phyloP scores from a whole-genome alignment of 164 flowering plant species.

The Piper longum region DNA sequence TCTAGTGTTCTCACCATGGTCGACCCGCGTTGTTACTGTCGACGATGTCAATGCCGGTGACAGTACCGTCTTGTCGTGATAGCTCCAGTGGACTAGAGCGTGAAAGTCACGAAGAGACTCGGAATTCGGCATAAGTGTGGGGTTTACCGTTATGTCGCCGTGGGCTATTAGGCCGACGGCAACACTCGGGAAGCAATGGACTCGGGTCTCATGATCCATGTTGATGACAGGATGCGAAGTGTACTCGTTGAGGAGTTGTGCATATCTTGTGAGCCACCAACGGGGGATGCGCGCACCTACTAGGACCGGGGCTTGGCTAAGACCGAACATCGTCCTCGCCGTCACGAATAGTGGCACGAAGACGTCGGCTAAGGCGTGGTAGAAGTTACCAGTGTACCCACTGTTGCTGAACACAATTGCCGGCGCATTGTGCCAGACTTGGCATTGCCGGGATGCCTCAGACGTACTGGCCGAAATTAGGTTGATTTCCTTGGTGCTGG shows the following conservation, averaged over 20 bases:
- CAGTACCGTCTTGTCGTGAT: too few species aligned
- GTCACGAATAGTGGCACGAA: conserved; percentile 40
- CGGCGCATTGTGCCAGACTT: conserved; percentile 17
- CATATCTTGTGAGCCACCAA: conserved; percentile 48
- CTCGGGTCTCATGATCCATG: conserved; percentile 18
- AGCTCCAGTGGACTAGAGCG: background rate
- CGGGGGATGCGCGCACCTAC: conserved; percentile 18
- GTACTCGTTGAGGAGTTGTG: conserved; percentile 19
- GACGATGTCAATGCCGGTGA: too few species aligned
- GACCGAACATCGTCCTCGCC: conserved; percentile 11
- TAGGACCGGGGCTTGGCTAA: conserved; percentile 13
- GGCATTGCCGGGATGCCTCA: conserved; percentile 12
- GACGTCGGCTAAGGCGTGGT: conserved; percentile 33
- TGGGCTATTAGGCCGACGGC: conserved; percentile 7
- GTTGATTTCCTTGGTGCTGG: conserved; percentile 27
- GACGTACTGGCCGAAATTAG: conserved; percentile 10
- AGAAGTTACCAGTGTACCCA: conserved; percentile 33
- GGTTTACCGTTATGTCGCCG: conserved; percentile 1
- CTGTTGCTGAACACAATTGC: conserved; percentile 27
- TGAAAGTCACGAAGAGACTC: conserved; percentile 5
- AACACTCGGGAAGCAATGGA: conserved; percentile 39
- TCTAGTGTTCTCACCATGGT: background rate
- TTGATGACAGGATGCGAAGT: conserved; percentile 25
- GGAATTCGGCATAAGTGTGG: conserved; percentile 3
- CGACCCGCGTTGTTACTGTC: background rate